A percentile compares a stretch with the other conserved stretches of the same genome.
phyloP scores from a whole-genome alignment of 768 basidiomycete species.

The Gelatoporia subvermispora region DNA sequence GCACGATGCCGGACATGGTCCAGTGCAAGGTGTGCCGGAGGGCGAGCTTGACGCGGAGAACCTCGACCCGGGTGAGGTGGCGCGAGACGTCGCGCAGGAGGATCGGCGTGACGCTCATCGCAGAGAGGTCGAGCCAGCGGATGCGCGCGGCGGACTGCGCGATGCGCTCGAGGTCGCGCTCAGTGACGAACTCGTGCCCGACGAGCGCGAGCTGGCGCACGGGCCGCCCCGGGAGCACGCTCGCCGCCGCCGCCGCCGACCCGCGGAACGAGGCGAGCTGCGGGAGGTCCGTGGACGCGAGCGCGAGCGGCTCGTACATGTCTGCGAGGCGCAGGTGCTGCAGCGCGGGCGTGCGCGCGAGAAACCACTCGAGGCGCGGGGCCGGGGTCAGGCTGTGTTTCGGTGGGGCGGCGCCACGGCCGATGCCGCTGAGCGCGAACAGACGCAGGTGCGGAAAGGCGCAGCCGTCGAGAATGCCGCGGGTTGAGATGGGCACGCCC shows the following conservation, averaged over 20 bases:
- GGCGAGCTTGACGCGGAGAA: constrained; percentile 51
- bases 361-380: constrained; percentile 30
- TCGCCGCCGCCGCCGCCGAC: constrained; percentile 51
- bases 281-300: constrained; percentile 43
- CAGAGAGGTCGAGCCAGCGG: constrained; percentile 52
- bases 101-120: constrained; percentile 52
- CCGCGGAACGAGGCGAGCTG: constrained; percentile 54
- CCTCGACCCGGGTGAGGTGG: constrained; percentile 45
- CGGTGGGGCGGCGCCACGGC: constrained; percentile 33
- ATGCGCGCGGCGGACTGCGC: constrained; percentile 44
- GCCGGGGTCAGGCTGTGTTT: constrained; percentile 20
- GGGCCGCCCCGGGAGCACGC: constrained; percentile 56
- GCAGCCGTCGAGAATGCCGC: constrained; percentile 19
- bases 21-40: constrained; percentile 63
- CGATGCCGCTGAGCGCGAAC: constrained; percentile 30
- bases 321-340: constrained; percentile 38
- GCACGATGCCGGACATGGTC: constrained; percentile 61
- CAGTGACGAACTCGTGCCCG: constrained; percentile 52
- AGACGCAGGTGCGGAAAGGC: constrained; percentile 24
- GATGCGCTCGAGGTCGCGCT: constrained; percentile 46
- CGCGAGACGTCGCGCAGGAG: constrained; percentile 52
- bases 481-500: constrained; percentile 28
- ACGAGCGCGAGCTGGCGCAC: constrained; percentile 52
- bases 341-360: constrained; percentile 36
- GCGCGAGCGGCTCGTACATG: constrained; percentile 38